Evolutionary conservation across 2,329 filamentous ascomycete species (phyloP).

Genomic region (Fusarium burgessii): DNA sequence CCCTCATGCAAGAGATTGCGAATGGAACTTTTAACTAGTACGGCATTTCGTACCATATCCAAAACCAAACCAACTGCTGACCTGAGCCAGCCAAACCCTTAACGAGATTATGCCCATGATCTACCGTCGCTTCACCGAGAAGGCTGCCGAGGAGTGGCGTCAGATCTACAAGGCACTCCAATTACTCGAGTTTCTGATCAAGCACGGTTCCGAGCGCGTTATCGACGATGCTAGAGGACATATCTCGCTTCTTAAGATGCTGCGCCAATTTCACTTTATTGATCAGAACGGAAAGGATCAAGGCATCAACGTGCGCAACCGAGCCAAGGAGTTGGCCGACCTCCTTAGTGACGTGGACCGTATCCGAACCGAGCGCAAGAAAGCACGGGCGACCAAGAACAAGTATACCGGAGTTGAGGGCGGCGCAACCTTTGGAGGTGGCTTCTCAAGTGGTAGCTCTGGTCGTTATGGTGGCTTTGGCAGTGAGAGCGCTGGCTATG

Average conservation of each 20-base stretch:
- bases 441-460: slow-evolving; percentile 62
- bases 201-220: slow-evolving; percentile 96
- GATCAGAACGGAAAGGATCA: slow-evolving; percentile 97
- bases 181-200: slow-evolving; percentile 95
- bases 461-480: slow-evolving; percentile 91
- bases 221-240: slow-evolving; percentile 97
- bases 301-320: slow-evolving; percentile 95
- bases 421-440: slow-evolving; percentile 71
- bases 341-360: slow-evolving; percentile 92
- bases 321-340: slow-evolving; percentile 94
- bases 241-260: slow-evolving; percentile 95
- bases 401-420: slow-evolving; percentile 97
- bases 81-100: slow-evolving; percentile 79
- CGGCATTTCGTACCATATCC: slow-evolving; percentile 52
- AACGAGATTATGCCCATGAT: slow-evolving; percentile 99
- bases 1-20: slow-evolving; percentile 96
- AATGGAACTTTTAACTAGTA: slow-evolving; percentile 99
- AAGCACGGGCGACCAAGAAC: slow-evolving; percentile 87
- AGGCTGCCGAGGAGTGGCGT: slow-evolving; percentile 97
- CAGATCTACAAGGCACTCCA: slow-evolving; percentile 99
- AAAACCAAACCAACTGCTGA: slow-evolving; percentile 30
- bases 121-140: slow-evolving; percentile 98
- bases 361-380: slow-evolving; percentile 86
- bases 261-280: slow-evolving; percentile 98
- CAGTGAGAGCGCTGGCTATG: slow-evolving; percentile 82